Conservation (phyloP, 1,284 basidiomycete genomes). For the Ustilago cynodontis region DNA sequence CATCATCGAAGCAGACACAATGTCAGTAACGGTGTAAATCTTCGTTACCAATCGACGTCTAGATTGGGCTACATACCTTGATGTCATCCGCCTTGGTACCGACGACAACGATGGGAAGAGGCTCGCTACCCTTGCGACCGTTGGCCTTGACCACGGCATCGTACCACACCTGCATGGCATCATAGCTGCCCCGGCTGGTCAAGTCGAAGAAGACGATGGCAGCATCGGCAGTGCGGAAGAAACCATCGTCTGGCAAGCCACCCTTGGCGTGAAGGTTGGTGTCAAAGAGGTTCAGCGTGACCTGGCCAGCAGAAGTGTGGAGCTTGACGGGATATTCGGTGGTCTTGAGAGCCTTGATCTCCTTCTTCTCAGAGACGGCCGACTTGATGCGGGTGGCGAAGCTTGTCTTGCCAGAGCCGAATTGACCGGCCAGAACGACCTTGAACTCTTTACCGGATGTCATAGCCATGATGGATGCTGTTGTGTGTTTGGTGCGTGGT, state of each 20-base stretch:
- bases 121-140: conserved; percentile 48
- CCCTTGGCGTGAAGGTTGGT: conserved; percentile 55
- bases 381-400: conserved; percentile 52
- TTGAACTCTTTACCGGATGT: conserved; percentile 49
- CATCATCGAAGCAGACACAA: background rate
- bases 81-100: conserved; percentile 52
- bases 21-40: background rate
- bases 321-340: conserved; percentile 46
- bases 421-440: conserved; percentile 50
- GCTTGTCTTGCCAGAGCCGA: conserved; percentile 48
- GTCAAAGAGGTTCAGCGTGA: conserved; percentile 47
- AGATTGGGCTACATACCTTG: conserved; percentile 26
- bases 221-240: conserved; percentile 51
- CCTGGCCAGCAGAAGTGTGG: conserved; percentile 46
- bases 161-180: conserved; percentile 53
- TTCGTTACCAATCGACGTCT: background rate
- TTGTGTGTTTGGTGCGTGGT: background rate
- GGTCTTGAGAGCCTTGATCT: conserved; percentile 55
- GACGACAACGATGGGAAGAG: conserved; percentile 48
- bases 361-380: conserved; percentile 39
- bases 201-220: conserved; percentile 49
- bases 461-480: conserved; percentile 20
- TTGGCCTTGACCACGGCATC: conserved; percentile 50
- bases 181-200: conserved; percentile 43
- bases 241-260: conserved; percentile 49